Evolutionary conservation across 768 basidiomycete species (phyloP), one percentile per base, ranked within the genome.

Genomic region (Lactifluus volemus): DNA sequence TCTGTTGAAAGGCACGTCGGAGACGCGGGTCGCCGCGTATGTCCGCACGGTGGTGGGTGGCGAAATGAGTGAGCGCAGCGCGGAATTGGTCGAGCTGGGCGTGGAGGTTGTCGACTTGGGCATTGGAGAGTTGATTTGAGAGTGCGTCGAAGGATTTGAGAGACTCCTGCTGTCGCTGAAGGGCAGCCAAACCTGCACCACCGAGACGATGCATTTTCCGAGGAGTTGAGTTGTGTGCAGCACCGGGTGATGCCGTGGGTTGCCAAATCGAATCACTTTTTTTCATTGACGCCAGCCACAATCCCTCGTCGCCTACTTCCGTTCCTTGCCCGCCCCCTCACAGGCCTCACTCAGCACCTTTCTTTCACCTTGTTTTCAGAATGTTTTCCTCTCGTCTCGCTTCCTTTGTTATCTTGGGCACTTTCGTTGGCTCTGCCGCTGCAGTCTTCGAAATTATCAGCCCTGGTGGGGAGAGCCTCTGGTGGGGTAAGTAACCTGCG

Each of bases 1-100:
- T 97, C 60, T 91, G 88, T 66, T 94, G 91, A 74, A 98, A 98
- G 19, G 84, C 88, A 78, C 88, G 88, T 4, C 97, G 81, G 71
- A 99, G 95, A 3, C 81, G 79, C 1, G 96, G 92, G 66, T 96
- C 89, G 53, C 78, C 77, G 59, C 84, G 82, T 69, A 99, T 98
- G 59, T 87, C 83, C 47, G 87, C 83, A 53, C 92, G 85, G 71
- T 98, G 94, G 9, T 84, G 84, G 29, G 82, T 74, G 1, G 94
- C 92, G 67, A 98, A 99, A 60, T 87, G 86, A 55, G 81, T 77
- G 59, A 98, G 83, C 67, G 96, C 92, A 0, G 82, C 75, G 53
- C 91, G 84, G 68, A 98, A 99, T 60, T 89, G 86, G 57, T 81
- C 77, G 60, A 98, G 83, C 69, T 97, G 92, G 0, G 84, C 76